Base-by-base conservation (phyloP, 306 rosid genomes). In the Begonia loranthoides region DNA sequence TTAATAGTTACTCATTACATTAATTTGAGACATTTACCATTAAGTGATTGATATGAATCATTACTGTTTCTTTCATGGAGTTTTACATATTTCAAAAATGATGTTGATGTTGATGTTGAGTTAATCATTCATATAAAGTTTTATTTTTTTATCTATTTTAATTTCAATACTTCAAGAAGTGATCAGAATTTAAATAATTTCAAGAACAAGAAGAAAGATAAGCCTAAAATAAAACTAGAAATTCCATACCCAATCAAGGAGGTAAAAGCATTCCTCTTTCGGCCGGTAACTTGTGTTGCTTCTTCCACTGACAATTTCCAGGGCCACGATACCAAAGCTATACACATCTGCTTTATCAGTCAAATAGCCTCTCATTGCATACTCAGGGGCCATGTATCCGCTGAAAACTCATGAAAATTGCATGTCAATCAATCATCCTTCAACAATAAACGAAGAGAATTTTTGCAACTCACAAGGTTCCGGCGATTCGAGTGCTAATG, bases 341-440 rank as follows among this genome's bases (percentile, higher is more conserved):
- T 87, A 84, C 1, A 84, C 93, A 54, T 87, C 96, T 50, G 76
- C 87, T 62, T 84, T 87, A 46, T 84, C 75, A 0, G 87, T 80
- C 45, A 84, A 69, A 55, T 84, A 68, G 52, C 94, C 86, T 12
- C 73, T 72, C 94, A 83, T 75, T 5, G 82, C 78, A 51, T 80
- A 84, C 58, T 76, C 81, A 2, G 78, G 76, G 24, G 86, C 82
- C 63, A 74, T 69, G 41, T 83, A 74, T 9, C 79, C 78, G 34
- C 78, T 74, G 55, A 64, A 52, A 4, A 10, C 50, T 68, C 33
- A 54, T 15, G 15, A 9, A 13, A 14, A 7, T 3, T 11, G 44
- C 8, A 15, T 33, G 28, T 46, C 17, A 57, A 57, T 57, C 12
- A 21, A 22, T 45, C 47, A 43, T 12, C 15, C 47, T 3, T 43